A percentile compares a stretch with the other conserved stretches of the same genome.
phyloP scores from a whole-genome alignment of 768 basidiomycete species.

The Coprinopsis cinerea region DNA sequence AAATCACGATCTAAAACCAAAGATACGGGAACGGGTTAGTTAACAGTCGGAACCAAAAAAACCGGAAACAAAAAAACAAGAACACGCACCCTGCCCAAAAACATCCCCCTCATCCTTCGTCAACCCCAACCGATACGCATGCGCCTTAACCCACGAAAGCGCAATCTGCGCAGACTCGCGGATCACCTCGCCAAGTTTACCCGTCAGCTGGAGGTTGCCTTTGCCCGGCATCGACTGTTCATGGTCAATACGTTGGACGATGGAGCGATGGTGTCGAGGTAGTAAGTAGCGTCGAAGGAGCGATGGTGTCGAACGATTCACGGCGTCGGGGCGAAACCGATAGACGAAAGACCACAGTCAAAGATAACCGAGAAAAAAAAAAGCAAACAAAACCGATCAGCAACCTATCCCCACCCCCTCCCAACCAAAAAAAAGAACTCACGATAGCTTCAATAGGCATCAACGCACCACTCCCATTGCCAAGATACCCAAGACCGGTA shows the following conservation, averaged over 20 bases:
- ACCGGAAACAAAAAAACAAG: too few species aligned
- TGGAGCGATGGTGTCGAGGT: too few species aligned
- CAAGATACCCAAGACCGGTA: constrained; percentile 92
- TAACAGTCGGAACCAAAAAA: too few species aligned
- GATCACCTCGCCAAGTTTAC: constrained; percentile 97
- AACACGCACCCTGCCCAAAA: too few species aligned
- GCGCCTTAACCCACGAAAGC: constrained; percentile 86
- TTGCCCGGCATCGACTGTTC: constrained; percentile 94
- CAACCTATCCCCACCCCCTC: too few species aligned
- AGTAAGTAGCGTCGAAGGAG: too few species aligned
- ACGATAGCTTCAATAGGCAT: constrained; percentile 97
- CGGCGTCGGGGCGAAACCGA: too few species aligned
- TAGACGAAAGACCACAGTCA: not conserved
- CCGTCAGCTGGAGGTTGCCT: constrained; percentile 86
- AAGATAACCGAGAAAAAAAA: not conserved
- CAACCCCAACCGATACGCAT: constrained; percentile 86
- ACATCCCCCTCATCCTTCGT: constrained; percentile 66
- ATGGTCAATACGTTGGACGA: not conserved
- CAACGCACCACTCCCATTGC: constrained; percentile 93
- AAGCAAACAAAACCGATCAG: not conserved
- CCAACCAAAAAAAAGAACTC: constrained; percentile 30
- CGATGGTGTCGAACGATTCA: too few species aligned
- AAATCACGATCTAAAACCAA: constrained; percentile 88
- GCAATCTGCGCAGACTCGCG: constrained; percentile 95
- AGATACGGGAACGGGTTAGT: too few species aligned